Evolutionary conservation across 164 flowering plant genomes (phyloP), one percentile per base, ranked within the genome.

Genomic region (Nelumbo lutea): DNA sequence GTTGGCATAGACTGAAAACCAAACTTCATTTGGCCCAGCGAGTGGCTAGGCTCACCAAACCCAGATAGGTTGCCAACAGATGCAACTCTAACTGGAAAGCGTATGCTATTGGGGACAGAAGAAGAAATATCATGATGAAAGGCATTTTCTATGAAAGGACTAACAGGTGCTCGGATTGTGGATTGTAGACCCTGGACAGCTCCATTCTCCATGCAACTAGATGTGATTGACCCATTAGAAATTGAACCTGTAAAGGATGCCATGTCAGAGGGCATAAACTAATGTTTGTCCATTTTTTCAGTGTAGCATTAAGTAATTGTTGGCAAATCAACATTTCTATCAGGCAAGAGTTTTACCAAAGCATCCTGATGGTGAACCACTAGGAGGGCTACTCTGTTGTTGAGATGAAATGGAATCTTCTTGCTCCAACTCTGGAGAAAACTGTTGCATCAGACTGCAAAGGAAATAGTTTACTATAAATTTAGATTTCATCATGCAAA

Each of bases 71-170:
- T 82, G 62, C 78, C 78, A 59, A 63, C 61, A 58, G 88, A 41
- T 61, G 79, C 78, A 70, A 77, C 81, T 62, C 84, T 73, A 63
- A 77, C 66, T 8, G 75, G 78, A 56, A 85, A 78, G 41, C 85
- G 78, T 68, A 87, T 81, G 70, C 73, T 78, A 59, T 67, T 83
- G 55, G 88, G 85, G 61, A 83, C 83, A 70, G 86, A 81, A 61
- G 83, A 83, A 72, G 86, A 74, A 45, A 70, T 75, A 65, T 78
- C 80, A 73, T 75, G 79, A 45, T 68, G 75, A 50, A 83, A 72
- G 9, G 75, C 74, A 76, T 68, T 82, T 66, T 82, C 89, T 50
- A 73, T 15, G 57, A 77, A 75, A 60, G 82, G 79, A 70, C 75
- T 65, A 13, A 74, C 42, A 15, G 83, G 78, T 50, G 76, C 66